A percentile compares a stretch with the other conserved stretches of the same genome.
These are phyloP conservation scores for Fusarium ambrosium DNA, from an alignment of 2,329 filamentous ascomycete genomes.

Conservation along the genomic window DNA sequence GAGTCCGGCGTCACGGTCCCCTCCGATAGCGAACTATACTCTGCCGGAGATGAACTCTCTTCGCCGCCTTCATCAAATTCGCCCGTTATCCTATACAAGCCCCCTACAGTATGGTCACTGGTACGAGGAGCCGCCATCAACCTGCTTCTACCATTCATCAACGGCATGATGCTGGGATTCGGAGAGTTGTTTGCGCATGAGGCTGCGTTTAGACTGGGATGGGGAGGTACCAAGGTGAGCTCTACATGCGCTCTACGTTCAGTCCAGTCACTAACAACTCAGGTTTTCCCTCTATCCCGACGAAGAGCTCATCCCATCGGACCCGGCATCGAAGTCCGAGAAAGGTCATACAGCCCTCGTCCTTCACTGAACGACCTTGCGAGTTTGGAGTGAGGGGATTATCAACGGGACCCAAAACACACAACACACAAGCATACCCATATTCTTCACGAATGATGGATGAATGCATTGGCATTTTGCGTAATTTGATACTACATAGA, in stretches of 20 bases:
- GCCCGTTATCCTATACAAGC: slow-evolving; percentile 87
- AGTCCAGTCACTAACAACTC: slow-evolving; percentile 25
- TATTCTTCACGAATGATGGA: slow-evolving; percentile 5
- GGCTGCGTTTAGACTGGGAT: slow-evolving; percentile 91
- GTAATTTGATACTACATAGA: slow-evolving; percentile 45
- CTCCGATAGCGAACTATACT: slow-evolving; percentile 88
- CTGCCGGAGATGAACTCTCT: slow-evolving; percentile 72
- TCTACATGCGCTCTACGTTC: not conserved
- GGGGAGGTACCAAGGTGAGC: slow-evolving; percentile 89
- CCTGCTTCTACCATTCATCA: slow-evolving; percentile 93
- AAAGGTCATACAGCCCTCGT: slow-evolving; percentile 69
- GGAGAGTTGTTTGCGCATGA: slow-evolving; percentile 98
- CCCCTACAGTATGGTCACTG: slow-evolving; percentile 88
- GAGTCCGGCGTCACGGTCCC: slow-evolving; percentile 82
- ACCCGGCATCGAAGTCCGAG: slow-evolving; percentile 84
- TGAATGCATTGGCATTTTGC: slow-evolving; percentile 39
- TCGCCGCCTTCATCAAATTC: slow-evolving; percentile 74
- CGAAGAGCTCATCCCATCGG: slow-evolving; percentile 77
- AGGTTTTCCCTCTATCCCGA: slow-evolving; percentile 72
- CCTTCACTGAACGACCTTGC: slow-evolving; percentile 75
- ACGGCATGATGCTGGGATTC: slow-evolving; percentile 98
- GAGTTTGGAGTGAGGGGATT: slow-evolving; percentile 70
- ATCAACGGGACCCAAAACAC: not conserved
- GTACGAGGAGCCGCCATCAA: slow-evolving; percentile 94
- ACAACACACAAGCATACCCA: not conserved